phyloP scores from a whole-genome alignment of 225 moss, liverwort and hornwort species.

The Marchantia paleacea region DNA sequence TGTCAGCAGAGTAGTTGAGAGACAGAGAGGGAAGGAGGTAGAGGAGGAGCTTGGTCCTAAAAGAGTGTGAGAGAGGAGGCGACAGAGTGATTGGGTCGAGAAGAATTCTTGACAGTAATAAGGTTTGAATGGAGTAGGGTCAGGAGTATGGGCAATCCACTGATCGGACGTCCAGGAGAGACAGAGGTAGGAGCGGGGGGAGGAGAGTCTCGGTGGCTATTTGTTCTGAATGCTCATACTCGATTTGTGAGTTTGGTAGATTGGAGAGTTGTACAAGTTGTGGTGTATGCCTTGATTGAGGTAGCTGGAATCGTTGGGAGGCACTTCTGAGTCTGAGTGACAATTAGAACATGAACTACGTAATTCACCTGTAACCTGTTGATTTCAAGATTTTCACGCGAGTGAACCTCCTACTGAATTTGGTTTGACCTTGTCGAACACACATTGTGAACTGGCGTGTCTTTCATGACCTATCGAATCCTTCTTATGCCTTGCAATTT shows the following conservation, averaged over 20 bases:
- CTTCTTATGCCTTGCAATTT: not conserved
- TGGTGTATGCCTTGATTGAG: not conserved
- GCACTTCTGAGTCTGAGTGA: not conserved
- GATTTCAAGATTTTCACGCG: not conserved
- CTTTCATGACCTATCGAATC: not conserved
- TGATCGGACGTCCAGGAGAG: not conserved
- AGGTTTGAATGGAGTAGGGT: not conserved
- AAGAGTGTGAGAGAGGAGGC: too few species aligned
- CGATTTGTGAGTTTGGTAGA: not conserved
- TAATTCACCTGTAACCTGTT: not conserved
- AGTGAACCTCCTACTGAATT: not conserved
- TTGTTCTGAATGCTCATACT: not conserved
- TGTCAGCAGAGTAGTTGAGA: not conserved
- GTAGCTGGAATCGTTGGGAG: slow-evolving; percentile 1
- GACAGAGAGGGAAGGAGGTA: not conserved
- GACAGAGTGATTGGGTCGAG: not conserved
- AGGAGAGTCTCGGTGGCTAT: not conserved
- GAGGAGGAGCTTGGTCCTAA: not conserved
- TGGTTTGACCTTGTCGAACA: not conserved
- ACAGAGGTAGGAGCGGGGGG: not conserved
- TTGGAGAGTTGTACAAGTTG: not conserved
- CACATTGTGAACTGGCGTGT: not conserved
- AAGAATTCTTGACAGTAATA: not conserved
- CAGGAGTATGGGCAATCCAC: not conserved
- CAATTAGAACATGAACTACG: not conserved